Evolutionary conservation across 176 grass and related monocot species (phyloP), one percentile per base, ranked within the genome.

Genomic region (Lolium multiflorum): DNA sequence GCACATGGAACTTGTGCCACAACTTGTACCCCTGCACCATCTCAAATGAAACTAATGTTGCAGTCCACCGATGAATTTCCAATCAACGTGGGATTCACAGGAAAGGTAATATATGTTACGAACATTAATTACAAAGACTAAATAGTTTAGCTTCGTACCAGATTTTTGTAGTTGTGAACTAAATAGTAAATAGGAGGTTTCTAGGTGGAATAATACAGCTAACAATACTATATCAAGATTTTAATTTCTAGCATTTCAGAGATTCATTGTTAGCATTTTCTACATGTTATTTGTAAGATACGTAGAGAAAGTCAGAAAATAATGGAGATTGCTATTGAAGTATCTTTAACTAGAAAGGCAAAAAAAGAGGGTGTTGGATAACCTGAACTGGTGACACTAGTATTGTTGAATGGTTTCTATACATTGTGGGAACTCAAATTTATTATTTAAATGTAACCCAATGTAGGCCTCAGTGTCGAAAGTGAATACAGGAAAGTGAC

Each of bases 1-100:
- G 90, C 96, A 84, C 85, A 98, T 90, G 96, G 96, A 80, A 98
- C 96, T 59, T 94, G 96, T 78, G 96, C 96, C 88, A 98, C 96
- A 76, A 98, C 93, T 82, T 98, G 96, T 56, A 98, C 93, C 26
- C 96, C 93, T 67, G 80, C 93, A 91, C 91, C 96, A 70, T 88
- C 88, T 69, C 96, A 98, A 3, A 94, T 98, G 93, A 89, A 94
- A 87, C 70, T 98, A 82, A 98, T 98, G 96, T 89, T 98, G 68
- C 96, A 98, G 70, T 91, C 96, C 31, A 98, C 91, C 25, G 96
- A 95, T 84, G 85, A 92, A 80, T 86, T 98, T 56, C 91, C 96
- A 84, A 82, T 98, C 84, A 98, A 98, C 71, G 85, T 94, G 81
- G 96, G 93, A 74, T 98, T 98, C 74, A 98, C 93, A 9, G 96